Evolutionary conservation across 1,139 yeast species (phyloP).

Genomic region (Taphrina communis): DNA sequence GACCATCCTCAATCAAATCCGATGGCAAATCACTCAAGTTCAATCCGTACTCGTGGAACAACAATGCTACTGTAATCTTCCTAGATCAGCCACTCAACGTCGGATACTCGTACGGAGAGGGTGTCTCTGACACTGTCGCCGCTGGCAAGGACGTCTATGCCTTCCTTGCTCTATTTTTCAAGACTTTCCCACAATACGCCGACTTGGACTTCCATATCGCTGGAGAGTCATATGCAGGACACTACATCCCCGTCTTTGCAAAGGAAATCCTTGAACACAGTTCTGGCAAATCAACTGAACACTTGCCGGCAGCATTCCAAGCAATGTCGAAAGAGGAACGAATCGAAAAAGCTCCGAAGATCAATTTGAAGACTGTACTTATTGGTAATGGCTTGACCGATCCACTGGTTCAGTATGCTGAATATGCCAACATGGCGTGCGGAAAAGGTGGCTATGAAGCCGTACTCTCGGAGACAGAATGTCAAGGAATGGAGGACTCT

Average conservation of each 20-base stretch:
- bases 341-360: constrained; percentile 63
- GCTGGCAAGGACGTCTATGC: constrained; percentile 95
- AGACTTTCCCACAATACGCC: constrained; percentile 84
- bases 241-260: constrained; percentile 93
- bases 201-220: constrained; percentile 86
- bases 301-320: constrained; percentile 35
- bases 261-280: constrained; percentile 78
- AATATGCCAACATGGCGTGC: constrained; percentile 97
- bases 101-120: constrained; percentile 79
- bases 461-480: constrained; percentile 77
- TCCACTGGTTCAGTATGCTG: constrained; percentile 83
- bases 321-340: constrained; percentile 22
- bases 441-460: constrained; percentile 59
- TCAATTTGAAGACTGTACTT: constrained; percentile 82
- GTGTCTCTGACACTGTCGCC: constrained; percentile 75
- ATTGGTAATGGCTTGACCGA: constrained; percentile 98
- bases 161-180: constrained; percentile 84
- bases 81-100: constrained; percentile 95
- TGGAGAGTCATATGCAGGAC: constrained; percentile 99
- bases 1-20: constrained; percentile 75
- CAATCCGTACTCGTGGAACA: constrained; percentile 86
- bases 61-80: constrained; percentile 86
- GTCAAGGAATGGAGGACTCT: constrained; percentile 72
- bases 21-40: constrained; percentile 67
- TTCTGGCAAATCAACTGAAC: constrained; percentile 35